phyloP scores from a whole-genome alignment of 768 basidiomycete species.

The Tricholomella constricta region DNA sequence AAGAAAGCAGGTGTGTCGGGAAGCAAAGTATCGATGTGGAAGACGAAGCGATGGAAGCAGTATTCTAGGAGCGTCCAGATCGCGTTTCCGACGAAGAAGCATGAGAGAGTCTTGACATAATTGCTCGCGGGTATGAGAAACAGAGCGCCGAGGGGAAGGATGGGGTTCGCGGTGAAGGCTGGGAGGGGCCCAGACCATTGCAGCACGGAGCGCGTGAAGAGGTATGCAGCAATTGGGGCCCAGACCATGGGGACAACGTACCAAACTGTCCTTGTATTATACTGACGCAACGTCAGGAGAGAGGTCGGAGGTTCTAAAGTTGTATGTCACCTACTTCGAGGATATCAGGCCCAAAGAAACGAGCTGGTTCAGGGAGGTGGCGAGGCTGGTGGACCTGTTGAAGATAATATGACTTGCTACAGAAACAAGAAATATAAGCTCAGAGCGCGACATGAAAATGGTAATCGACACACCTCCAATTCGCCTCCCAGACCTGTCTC shows the following conservation, averaged over 20 bases:
- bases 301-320: not conserved
- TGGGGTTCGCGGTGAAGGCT: conserved; percentile 57
- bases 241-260: conserved; percentile 91
- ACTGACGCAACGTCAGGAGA: conserved; percentile 35
- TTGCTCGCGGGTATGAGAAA: conserved; percentile 50
- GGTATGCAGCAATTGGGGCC: conserved; percentile 81
- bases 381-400: conserved; percentile 97
- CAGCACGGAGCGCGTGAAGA: conserved; percentile 78
- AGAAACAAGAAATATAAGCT: not conserved
- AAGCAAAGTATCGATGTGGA: conserved; percentile 88
- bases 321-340: conserved; percentile 63
- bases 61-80: conserved; percentile 97
- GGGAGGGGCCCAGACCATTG: conserved; percentile 79
- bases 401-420: conserved; percentile 91
- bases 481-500: conserved; percentile 83
- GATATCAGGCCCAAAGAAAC: conserved; percentile 79
- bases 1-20: conserved; percentile 84
- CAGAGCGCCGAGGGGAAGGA: conserved; percentile 53
- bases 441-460: not conserved
- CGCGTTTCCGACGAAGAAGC: conserved; percentile 83
- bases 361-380: conserved; percentile 79
- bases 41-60: conserved; percentile 90
- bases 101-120: conserved; percentile 56
- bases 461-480: conserved; percentile 65
- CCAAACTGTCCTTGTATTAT: conserved; percentile 88